These are phyloP conservation scores for Cucumis melo DNA, from an alignment of 306 rosid genomes.

Conservation along the genomic window DNA sequence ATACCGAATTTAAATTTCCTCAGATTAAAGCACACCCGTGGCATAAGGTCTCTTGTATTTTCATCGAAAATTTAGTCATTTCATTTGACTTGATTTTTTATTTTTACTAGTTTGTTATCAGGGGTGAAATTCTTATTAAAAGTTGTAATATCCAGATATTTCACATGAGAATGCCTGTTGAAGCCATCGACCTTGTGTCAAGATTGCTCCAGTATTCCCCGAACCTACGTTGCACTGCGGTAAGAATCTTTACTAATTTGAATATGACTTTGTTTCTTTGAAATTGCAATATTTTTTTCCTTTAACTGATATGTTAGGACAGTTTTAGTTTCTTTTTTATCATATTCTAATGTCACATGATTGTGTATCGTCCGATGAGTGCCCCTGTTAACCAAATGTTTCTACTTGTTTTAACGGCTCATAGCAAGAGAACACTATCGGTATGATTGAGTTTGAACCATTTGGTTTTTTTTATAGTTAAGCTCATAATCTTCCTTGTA, in stretches of 20 bases:
- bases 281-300: neutral
- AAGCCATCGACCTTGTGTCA: conserved; percentile 85
- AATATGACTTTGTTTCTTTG: neutral
- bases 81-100: neutral
- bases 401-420: neutral
- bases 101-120: neutral
- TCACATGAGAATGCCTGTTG: conserved; percentile 74
- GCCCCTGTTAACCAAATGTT: neutral
- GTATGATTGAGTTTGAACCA: neutral
- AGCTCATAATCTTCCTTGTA: too few relatives aligned
- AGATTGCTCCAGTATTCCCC: conserved; percentile 93
- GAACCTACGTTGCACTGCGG: conserved; percentile 83
- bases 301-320: neutral
- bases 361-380: neutral
- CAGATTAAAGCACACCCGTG: conserved; percentile 94
- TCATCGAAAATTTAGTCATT: neutral
- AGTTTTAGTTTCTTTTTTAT: neutral
- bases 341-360: neutral
- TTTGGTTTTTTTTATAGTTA: too few relatives aligned
- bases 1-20: conserved; percentile 81
- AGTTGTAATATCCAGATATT: conserved; percentile 39
- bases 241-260: conserved; percentile 28
- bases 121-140: conserved; percentile 10
- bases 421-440: neutral
- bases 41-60: conserved; percentile 61